Base-by-base conservation (phyloP, 352 stramenopile species). In the Globisporangium apiculatum region DNA sequence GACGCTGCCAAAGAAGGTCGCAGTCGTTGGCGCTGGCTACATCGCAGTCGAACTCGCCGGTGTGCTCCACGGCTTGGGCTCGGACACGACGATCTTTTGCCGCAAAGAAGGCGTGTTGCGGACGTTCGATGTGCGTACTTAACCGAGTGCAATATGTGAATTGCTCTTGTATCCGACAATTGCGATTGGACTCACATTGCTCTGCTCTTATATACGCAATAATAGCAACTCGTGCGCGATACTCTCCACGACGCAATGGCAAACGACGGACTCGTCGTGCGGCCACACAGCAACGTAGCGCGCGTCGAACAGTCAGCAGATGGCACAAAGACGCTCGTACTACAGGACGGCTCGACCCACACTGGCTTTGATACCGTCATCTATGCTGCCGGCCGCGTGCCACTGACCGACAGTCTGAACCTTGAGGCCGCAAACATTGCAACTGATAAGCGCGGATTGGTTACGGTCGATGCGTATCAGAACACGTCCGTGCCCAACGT, bases 11-110 rank as follows among this genome's bases (percentile, higher is more conserved):
- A 79, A 89, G 51, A 96, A 95, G 57, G 94, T 97, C 15, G 93
- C 97, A 1, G 94, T 99, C 7, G 82, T 99, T 8, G 97, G 97
- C 48, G 97, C 92, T 6, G 97, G 97, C 14, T 99, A 99, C 79
- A 99, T 99, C 71, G 97, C 94, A 31, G 93, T 99, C 4, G 97
- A 99, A 77, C 69, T 99, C 14, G 97, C 96, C 5, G 93, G 96
- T 41, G 91, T 99, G 17, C 83, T 99, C 17, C 87, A 97, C 54
- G 79, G 68, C n/a, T 68, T 99, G 5, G 94, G 95, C 8, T 85
- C 78, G 1, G 86, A 99, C 49, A 96, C 94, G 31, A 91, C 78
- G 5, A 68, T 98, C 45, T 93, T 97, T 56, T 96, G 86, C 60
- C 85, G 93, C 41, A 75, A 85, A n/a, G 76, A 95, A 35, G 67